Conservation (phyloP, 306 rosid genomes). For the Vicia sativa region DNA sequence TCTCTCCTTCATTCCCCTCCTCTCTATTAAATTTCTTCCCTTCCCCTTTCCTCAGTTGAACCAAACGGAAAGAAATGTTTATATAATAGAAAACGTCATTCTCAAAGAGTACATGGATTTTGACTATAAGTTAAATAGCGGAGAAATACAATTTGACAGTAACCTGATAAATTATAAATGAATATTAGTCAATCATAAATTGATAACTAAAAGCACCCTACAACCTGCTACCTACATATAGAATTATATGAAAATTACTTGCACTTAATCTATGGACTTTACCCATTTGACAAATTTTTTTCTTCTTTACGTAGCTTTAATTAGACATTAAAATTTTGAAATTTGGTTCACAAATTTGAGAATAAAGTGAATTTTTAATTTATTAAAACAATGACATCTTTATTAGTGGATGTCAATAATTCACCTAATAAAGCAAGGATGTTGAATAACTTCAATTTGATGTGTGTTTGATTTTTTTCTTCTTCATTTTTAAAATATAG, state of each 20-base stretch:
- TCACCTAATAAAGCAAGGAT: not conserved
- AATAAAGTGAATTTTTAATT: not conserved
- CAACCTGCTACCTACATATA: slow-evolving; percentile 19
- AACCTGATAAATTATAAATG: not conserved
- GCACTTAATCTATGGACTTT: slow-evolving; percentile 12
- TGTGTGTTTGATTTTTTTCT: too few relatives aligned
- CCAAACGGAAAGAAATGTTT: not conserved
- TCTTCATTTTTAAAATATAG: too few relatives aligned
- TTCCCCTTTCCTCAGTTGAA: too few relatives aligned
- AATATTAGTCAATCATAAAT: slow-evolving; percentile 28
- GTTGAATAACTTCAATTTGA: not conserved
- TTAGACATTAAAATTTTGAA: not conserved
- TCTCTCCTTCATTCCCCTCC: too few relatives aligned
- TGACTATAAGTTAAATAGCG: not conserved
- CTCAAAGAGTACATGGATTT: slow-evolving; percentile 6
- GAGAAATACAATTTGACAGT: slow-evolving; percentile 24
- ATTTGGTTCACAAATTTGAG: not conserved
- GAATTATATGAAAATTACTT: slow-evolving; percentile 7
- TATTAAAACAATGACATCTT: not conserved
- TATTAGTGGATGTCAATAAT: slow-evolving; percentile 7
- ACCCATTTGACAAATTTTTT: slow-evolving; percentile 17
- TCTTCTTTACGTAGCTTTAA: not conserved
- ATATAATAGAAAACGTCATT: slow-evolving; percentile 11
- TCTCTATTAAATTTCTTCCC: too few relatives aligned
- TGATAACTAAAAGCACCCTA: slow-evolving; percentile 31